Evolutionary conservation across 108 stramenopile genomes (phyloP), one percentile per base, ranked within the genome.

Genomic region (Schizochytrium sp.): DNA sequence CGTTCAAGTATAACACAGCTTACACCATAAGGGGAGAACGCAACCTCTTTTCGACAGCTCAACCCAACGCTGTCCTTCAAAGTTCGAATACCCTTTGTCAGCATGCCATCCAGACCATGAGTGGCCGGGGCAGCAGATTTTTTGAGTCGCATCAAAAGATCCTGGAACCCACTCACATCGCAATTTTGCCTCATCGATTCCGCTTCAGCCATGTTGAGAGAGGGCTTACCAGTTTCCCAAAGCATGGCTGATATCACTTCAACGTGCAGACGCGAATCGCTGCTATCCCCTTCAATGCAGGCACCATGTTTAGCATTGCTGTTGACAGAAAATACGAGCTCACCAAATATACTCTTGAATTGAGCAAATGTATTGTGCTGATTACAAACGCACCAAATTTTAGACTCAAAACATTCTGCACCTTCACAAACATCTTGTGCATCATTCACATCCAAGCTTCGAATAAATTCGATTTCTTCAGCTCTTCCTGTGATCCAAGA

Each of bases 361-460:
- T 69, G 64, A 8, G 64, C 64, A 38, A 69, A 1, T 38, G 64
- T 38, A 44, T 69, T 69, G 28, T 44, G 64, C 64, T 69, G 42
- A 38, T 69, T 69, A 38, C 64, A 69, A 38, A 69, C 64, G 64
- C 64, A 69, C 64, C 64, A 69, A 15, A 69, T 69, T 44, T 69
- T 69, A 44, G 28, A 28, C 28, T 69, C 64, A 0, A 69, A 44
- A 38, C 64, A 69, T 8, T 7, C 64, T 38, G 12, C 28, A 44
- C 64, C 64, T 44, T 15, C 44, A 44, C 64, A 69, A 44, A 69
- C 64, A 38, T 28, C 64, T 7, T 69, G 42, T 15, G 40, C 64
- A 44, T 69, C 64, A 15, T 69, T 44, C 28, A 95, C 69, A 96
- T 96, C 28, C 28, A 28, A 28, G 28, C 28, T 28, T 28, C 28